Conservation (phyloP, 2,329 filamentous ascomycete genomes). For the Fusarium incarnatum region DNA sequence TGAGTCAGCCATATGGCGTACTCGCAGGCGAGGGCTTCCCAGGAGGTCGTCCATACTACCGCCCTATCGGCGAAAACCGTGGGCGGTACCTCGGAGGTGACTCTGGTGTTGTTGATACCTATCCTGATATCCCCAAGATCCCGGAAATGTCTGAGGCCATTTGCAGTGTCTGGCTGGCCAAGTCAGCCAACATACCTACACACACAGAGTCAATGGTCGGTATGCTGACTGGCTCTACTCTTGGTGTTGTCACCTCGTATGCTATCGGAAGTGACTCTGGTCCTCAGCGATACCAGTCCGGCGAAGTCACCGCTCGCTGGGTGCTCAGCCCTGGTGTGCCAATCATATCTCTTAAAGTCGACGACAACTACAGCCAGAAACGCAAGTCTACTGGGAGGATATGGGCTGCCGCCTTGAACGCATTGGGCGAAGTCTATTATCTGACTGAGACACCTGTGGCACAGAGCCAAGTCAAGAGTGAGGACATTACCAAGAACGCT, state of each 20-base stretch:
- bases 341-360: conserved; percentile 84
- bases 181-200: conserved; percentile 76
- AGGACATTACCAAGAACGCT: conserved; percentile 73
- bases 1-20: conserved; percentile 86
- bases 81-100: conserved; percentile 78
- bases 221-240: conserved; percentile 84
- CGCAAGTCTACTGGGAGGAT: conserved; percentile 77
- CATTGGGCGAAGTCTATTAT: conserved; percentile 91
- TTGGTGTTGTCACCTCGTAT: conserved; percentile 85
- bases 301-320: conserved; percentile 89
- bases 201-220: conserved; percentile 83
- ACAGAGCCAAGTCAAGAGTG: conserved; percentile 59
- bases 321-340: conserved; percentile 92
- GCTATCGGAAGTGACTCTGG: conserved; percentile 72
- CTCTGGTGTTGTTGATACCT: conserved; percentile 69
- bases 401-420: conserved; percentile 95
- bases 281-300: conserved; percentile 73
- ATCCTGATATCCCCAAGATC: conserved; percentile 81
- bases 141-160: conserved; percentile 77
- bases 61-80: conserved; percentile 77
- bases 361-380: conserved; percentile 81
- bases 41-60: conserved; percentile 83
- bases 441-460: conserved; percentile 76
- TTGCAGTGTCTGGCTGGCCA: conserved; percentile 89
- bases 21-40: conserved; percentile 88